Evolutionary conservation across 768 basidiomycete species (phyloP).

Genomic region (Tulasnella sp.): DNA sequence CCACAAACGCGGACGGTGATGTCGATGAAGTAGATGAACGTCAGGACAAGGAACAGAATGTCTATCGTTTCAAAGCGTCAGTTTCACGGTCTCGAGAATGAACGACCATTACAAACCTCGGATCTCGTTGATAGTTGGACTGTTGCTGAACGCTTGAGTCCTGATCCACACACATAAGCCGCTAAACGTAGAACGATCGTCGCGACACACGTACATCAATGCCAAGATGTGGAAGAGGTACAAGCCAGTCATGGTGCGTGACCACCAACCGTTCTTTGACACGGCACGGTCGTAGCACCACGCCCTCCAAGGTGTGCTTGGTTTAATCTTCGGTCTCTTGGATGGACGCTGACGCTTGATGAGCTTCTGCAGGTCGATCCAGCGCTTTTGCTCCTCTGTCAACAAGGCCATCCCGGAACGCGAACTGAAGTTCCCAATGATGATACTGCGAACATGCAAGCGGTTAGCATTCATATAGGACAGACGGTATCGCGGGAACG

Average conservation of each 20-base stretch:
- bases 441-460: constrained; percentile 48
- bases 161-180: constrained; percentile 30
- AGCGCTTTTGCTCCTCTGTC: constrained; percentile 78
- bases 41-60: constrained; percentile 61
- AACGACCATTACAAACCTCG: constrained; percentile 38
- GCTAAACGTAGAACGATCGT: neutral
- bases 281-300: constrained; percentile 94
- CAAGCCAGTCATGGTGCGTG: constrained; percentile 59
- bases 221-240: constrained; percentile 72
- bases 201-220: constrained; percentile 50
- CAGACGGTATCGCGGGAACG: neutral
- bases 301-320: constrained; percentile 40
- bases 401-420: constrained; percentile 78
- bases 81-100: neutral
- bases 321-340: constrained; percentile 56
- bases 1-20: constrained; percentile 67
- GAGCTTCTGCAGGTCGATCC: constrained; percentile 86
- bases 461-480: constrained; percentile 13
- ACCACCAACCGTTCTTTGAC: constrained; percentile 90
- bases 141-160: constrained; percentile 62
- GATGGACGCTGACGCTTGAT: constrained; percentile 79
- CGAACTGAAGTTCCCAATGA: constrained; percentile 84
- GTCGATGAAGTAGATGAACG: constrained; percentile 63
- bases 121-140: constrained; percentile 37
- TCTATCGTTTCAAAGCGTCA: constrained; percentile 35